Percentiles rank a stretch among this genome's conserved stretches.
Conservation (phyloP, 2,329 filamentous ascomycete genomes). For the Stenocarpella maydis region DNA sequence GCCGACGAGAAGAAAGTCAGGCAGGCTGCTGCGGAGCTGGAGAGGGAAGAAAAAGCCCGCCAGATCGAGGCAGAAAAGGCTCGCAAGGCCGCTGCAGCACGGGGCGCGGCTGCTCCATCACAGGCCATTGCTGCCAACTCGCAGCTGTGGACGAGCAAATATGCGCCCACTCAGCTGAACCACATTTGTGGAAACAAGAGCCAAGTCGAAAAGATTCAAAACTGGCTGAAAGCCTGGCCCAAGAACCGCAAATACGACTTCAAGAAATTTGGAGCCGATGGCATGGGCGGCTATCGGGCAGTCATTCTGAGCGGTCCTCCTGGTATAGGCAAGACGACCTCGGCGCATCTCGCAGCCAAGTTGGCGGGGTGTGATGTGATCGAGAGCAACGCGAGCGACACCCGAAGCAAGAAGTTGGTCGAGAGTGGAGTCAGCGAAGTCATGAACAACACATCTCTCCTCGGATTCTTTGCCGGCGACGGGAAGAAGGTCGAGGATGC, state of each 20-base stretch:
- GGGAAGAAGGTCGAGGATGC: conserved; percentile 79
- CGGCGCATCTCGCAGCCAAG: conserved; percentile 92
- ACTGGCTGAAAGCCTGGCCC: conserved; percentile 85
- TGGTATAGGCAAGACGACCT: conserved; percentile 96
- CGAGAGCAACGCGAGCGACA: conserved; percentile 95
- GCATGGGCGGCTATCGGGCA: conserved; percentile 83
- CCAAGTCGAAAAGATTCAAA: conserved; percentile 87
- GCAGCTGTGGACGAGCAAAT: conserved; percentile 92
- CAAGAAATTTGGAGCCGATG: conserved; percentile 83
- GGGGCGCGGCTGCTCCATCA: conserved; percentile 50
- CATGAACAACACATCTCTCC: conserved; percentile 89
- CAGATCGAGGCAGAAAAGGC: conserved; percentile 62
- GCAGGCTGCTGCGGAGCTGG: conserved; percentile 84
- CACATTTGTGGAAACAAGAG: conserved; percentile 97
- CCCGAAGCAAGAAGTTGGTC: conserved; percentile 93
- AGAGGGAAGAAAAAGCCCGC: conserved; percentile 75
- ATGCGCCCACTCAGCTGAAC: conserved; percentile 82
- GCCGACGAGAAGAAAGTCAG: conserved; percentile 85
- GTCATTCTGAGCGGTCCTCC: conserved; percentile 95
- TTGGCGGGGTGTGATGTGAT: conserved; percentile 92
- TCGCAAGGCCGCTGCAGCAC: conserved; percentile 58
- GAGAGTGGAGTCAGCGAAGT: conserved; percentile 89
- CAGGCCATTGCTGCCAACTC: conserved; percentile 55
- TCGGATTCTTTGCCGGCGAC: conserved; percentile 88
- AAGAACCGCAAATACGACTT: conserved; percentile 83